These are phyloP conservation scores for Aspergillus sp. DNA, from an alignment of 2,329 filamentous ascomycete genomes.

Conservation along the genomic window DNA sequence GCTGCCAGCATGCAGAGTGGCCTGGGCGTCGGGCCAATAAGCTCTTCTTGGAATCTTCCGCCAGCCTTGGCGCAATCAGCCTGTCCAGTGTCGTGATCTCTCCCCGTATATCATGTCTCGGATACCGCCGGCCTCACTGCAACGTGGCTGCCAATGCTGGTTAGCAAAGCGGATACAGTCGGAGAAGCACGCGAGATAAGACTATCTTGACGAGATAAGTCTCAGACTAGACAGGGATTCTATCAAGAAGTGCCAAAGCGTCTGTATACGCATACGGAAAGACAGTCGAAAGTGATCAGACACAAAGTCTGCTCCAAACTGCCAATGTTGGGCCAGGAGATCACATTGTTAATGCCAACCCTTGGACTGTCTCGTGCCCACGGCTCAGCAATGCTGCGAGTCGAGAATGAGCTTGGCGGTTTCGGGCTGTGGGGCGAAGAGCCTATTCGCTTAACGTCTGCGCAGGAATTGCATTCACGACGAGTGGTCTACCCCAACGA, in stretches of 20 bases:
- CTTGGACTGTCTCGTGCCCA: neutral
- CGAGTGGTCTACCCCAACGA: neutral
- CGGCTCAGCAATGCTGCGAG: neutral
- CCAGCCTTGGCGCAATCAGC: neutral
- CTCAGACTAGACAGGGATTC: neutral
- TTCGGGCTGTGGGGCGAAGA: neutral
- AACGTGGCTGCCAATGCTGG: neutral
- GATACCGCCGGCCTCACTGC: neutral
- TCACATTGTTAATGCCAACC: neutral
- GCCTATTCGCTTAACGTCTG: neutral
- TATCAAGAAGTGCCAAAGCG: neutral
- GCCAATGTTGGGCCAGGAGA: too few species aligned
- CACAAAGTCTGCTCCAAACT: too few species aligned
- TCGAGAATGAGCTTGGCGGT: neutral
- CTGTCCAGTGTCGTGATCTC: neutral
- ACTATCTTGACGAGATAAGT: neutral
- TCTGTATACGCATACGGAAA: neutral
- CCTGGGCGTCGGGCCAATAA: neutral
- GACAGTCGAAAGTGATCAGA: too few species aligned
- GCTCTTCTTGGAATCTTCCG: neutral
- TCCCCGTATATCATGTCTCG: neutral
- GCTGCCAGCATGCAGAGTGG: neutral
- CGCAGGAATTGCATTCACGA: neutral
- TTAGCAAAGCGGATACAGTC: neutral
- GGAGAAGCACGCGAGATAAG: neutral